Base-by-base conservation (phyloP, 2,329 filamentous ascomycete species). In the Colletotrichum sp. region DNA sequence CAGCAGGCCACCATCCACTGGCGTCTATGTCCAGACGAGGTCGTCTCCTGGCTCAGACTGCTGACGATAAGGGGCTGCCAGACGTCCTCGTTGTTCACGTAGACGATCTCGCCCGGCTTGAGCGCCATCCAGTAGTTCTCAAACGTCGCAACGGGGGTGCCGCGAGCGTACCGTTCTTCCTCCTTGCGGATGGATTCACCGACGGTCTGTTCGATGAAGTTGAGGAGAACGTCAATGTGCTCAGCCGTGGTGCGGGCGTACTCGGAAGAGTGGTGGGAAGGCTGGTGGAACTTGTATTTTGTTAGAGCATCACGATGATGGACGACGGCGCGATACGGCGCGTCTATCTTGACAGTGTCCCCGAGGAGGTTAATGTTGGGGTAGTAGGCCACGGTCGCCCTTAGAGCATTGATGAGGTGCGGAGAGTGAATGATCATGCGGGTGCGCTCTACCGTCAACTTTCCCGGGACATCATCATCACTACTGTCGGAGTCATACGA, bases 341-440 rank as follows among this genome's bases (percentile, higher is more conserved):
- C 84, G 21, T 82, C 81, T 76, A 90, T 82, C 30, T 78, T 79
- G 69, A 87, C 81, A n/a, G 71, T 79, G 8, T 84, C 82, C 55
- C 79, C 84, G 1, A 82, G 79, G 64, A 87, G 83, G 56, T 81
- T 82, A 72, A 84, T 82, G 52, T 83, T 82, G 5, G 87, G 87
- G 76, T 89, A 89, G 77, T 89, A 90, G 28, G 81, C 82, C 8
- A 90, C 84, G 7, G 89, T 84, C 14, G 88, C 87, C 32, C 81
- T 83, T 6, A 90, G 82, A 1, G 88, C 88, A 62, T 88, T 85
- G 77, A 87, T 84, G 34, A 91, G 83, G 71, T 88, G 81, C 34
- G 80, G 74, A 3, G 87, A 89, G 76, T 87, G 82, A 59, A 89
- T 86, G 4, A 84, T 65, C 86, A 89, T 88, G 69, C 80, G 78